Evolutionary conservation across 208 protist genomes (phyloP), one percentile per base, ranked within the genome.

Genomic region (Porcisia hertigi): DNA sequence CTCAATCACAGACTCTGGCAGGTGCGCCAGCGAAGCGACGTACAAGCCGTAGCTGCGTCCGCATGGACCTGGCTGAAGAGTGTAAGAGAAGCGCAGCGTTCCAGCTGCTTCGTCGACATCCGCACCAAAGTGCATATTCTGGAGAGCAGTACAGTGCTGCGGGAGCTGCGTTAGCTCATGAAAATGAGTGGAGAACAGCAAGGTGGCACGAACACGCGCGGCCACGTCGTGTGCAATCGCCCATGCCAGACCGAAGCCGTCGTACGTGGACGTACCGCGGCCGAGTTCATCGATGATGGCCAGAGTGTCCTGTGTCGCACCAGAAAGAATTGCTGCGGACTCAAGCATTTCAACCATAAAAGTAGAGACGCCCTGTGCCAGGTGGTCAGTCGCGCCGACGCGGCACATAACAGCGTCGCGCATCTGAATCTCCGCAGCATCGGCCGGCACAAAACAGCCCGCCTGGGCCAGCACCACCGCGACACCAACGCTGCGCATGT

Each of bases 341-440:
- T 99, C 99, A 3, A 99, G 91, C 99, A 99, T 99, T 85, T 99
- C 99, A 62, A 99, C 95, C 98, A 99, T 99, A 82, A 99, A 99
- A n/a, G 99, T 99, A 5, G 97, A 99, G n/a, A 98, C 89, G 11
- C 97, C 97, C 65, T 97, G 92, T 1, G 88, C 84, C 71, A 98
- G 85, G 78, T 97, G 94, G 80, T 99, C 99, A 23, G 98, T 98
- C 0, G 99, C 99, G n/a, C 99, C 99, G 20, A 99, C 98, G 47
- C 99, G 93, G 34, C 98, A 98, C 76, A 99, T 95, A 52, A 99
- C 98, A 25, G 90, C 87, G 85, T 99, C 98, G 47, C 94, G 88
- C 71, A 95, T 80, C 59, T 74, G 65, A 62, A 98, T 64, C 77
- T 91, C 84, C 18, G 96, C 96, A 16, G 86, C 78, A 53, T 97